phyloP scores from a whole-genome alignment of 1,139 yeast species.

The Candida tetrigidarum region DNA sequence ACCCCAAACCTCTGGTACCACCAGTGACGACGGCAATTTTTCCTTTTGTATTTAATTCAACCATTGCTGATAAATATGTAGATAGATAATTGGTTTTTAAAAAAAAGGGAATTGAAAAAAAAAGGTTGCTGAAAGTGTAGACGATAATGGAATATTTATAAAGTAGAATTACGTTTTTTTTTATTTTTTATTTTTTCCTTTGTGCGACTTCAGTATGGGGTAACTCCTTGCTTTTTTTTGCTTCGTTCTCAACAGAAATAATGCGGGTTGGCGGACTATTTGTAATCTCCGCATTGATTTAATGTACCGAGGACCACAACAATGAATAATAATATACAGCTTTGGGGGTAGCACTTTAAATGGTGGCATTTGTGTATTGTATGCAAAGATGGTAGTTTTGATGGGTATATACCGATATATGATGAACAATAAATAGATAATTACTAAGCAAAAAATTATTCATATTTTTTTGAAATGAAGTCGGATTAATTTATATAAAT shows the following conservation, averaged over 20 bases:
- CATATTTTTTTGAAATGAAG: too few species aligned
- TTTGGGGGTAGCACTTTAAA: too few species aligned
- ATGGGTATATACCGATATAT: too few species aligned
- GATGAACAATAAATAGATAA: too few species aligned
- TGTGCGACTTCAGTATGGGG: neutral
- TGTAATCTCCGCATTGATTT: neutral
- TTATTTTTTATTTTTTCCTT: neutral
- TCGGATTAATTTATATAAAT: neutral
- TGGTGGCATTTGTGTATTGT: too few species aligned
- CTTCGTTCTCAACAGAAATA: neutral
- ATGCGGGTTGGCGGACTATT: neutral
- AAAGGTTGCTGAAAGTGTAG: neutral
- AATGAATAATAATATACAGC: neutral
- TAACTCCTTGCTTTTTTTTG: neutral
- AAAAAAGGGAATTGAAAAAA: too few species aligned
- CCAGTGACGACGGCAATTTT: slow-evolving; percentile 80
- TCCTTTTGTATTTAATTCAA: slow-evolving; percentile 56
- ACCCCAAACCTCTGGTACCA: slow-evolving; percentile 78
- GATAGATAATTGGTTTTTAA: neutral
- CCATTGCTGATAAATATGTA: slow-evolving; percentile 34
- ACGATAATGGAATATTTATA: neutral
- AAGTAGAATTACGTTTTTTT: too few species aligned
- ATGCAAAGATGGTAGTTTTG: too few species aligned
- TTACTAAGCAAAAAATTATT: too few species aligned
- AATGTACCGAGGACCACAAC: slow-evolving; percentile 1